These are phyloP conservation scores for Pinus albicaulis DNA, from an alignment of 75 land plant genomes.

Conservation along the genomic window DNA sequence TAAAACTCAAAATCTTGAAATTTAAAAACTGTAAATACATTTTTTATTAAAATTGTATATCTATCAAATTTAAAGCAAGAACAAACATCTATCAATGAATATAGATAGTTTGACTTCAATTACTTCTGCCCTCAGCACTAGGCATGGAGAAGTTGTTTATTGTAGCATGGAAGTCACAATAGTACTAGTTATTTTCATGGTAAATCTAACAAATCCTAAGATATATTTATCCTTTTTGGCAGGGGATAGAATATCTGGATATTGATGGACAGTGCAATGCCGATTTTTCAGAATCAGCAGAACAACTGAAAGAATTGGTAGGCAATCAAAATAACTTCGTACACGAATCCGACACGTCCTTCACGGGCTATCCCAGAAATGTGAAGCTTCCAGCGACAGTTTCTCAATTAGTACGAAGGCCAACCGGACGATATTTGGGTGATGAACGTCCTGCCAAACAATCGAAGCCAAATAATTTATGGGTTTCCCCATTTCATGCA, in stretches of 20 bases:
- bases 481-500: not conserved
- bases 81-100: no score
- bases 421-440: not conserved
- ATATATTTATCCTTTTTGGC: not conserved
- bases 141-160: no score
- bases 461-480: not conserved
- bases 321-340: not conserved
- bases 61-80: no score
- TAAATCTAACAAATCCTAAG: not conserved
- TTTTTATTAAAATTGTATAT: no score
- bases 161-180: no score
- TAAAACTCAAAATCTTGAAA: no score
- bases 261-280: not conserved
- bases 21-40: no score
- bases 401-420: no score
- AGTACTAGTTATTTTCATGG: not conserved
- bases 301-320: not conserved
- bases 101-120: no score
- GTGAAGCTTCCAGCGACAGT: not conserved
- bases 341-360: not conserved
- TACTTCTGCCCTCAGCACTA: no score
- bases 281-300: not conserved
- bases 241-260: not conserved
- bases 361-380: not conserved
- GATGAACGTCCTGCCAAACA: constrained; percentile 1